phyloP scores from a whole-genome alignment of 306 rosid genomes.

The Pterocarpus santalinus region DNA sequence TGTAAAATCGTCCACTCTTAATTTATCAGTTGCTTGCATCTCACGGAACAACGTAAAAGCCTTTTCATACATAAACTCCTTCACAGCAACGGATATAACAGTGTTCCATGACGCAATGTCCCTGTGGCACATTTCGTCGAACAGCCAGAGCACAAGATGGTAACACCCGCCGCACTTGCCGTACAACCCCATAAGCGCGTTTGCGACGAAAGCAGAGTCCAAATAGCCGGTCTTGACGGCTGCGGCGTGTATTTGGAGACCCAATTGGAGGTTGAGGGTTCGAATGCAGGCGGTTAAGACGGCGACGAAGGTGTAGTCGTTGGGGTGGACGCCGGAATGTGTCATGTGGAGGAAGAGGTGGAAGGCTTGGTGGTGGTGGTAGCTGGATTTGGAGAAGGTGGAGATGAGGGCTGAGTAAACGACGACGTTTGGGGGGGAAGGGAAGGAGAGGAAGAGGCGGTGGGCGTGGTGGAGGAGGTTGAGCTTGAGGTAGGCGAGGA shows the following conservation, averaged over 20 bases:
- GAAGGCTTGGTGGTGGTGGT: conserved; percentile 59
- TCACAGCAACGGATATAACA: conserved; percentile 61
- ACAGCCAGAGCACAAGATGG: conserved; percentile 57
- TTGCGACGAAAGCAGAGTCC: conserved; percentile 66
- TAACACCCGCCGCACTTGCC: conserved; percentile 62
- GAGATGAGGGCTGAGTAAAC: conserved; percentile 78
- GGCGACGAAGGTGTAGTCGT: conserved; percentile 77
- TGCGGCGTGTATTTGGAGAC: conserved; percentile 71
- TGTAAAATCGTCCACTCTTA: conserved; percentile 64
- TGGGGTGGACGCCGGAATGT: conserved; percentile 64
- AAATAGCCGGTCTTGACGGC: conserved; percentile 62
- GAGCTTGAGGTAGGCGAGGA: conserved; percentile 66
- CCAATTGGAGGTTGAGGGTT: conserved; percentile 53
- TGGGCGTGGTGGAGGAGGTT: conserved; percentile 66
- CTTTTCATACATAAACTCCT: conserved; percentile 51
- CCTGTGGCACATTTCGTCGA: conserved; percentile 60
- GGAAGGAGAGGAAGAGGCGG: conserved; percentile 57
- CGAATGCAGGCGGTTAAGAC: conserved; percentile 75
- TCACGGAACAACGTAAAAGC: conserved; percentile 64
- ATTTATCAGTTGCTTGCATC: conserved; percentile 52
- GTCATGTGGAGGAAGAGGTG: conserved; percentile 73
- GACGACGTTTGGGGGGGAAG: conserved; percentile 69
- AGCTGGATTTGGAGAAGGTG: conserved; percentile 66
- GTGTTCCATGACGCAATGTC: conserved; percentile 85
- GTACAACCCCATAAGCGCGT: conserved; percentile 74